phyloP scores from a whole-genome alignment of 2,329 filamentous ascomycete species.

The Neopestalotiopsis clavispora region DNA sequence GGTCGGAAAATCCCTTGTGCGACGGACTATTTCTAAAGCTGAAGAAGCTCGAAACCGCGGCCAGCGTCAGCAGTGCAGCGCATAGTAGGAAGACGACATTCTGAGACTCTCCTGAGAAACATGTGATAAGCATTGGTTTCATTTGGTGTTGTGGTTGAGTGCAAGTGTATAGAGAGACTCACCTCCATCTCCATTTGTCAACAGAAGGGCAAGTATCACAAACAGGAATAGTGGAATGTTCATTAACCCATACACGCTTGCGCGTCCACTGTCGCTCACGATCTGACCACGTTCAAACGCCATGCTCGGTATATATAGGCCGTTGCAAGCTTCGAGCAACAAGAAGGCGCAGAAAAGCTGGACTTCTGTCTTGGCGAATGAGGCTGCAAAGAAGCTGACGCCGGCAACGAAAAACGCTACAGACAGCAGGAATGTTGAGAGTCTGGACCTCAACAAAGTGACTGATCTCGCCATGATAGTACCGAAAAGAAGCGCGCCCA shows the following conservation, averaged over 20 bases:
- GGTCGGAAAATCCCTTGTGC: background rate
- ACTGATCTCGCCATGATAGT: conserved; percentile 25
- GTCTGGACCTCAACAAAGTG: conserved; percentile 21
- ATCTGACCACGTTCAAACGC: conserved; percentile 36
- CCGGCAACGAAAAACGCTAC: conserved; percentile 29
- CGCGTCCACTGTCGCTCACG: conserved; percentile 32
- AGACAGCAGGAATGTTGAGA: conserved; percentile 23
- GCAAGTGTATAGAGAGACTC: conserved; percentile 8
- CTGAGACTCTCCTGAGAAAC: conserved; percentile 22
- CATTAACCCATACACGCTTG: conserved; percentile 38
- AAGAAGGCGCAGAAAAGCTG: conserved; percentile 33
- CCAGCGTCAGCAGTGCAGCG: conserved; percentile 27
- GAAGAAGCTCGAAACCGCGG: conserved; percentile 23
- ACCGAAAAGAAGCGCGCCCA: conserved; percentile 61
- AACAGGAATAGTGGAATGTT: conserved; percentile 62
- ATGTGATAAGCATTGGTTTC: too few relatives aligned
- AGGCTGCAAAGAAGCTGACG: conserved; percentile 27
- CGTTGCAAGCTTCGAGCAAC: conserved; percentile 39
- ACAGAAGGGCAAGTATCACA: conserved; percentile 52
- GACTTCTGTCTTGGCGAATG: conserved; percentile 27
- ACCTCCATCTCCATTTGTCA: conserved; percentile 36
- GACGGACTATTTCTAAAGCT: conserved; percentile 16
- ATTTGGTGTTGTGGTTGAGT: background rate
- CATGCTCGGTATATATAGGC: conserved; percentile 38
- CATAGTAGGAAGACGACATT: conserved; percentile 29